These are phyloP conservation scores for Orbilia quercus DNA, from an alignment of 2,329 filamentous ascomycete species.

Conservation along the genomic window DNA sequence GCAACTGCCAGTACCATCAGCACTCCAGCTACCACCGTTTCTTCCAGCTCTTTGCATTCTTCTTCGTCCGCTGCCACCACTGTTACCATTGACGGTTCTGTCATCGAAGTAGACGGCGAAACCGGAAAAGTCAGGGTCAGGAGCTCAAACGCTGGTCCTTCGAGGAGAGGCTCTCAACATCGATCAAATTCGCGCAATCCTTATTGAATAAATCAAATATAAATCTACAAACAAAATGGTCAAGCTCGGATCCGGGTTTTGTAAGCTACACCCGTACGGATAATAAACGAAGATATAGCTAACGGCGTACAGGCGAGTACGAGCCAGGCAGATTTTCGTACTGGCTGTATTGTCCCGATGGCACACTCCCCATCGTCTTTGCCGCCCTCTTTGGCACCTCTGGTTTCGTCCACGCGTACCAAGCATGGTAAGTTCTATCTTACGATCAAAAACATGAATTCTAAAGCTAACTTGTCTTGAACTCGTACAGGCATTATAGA, in stretches of 20 bases:
- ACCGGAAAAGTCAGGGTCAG: conserved; percentile 48
- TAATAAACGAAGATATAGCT: conserved; percentile 1
- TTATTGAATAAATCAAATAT: conserved; percentile 6
- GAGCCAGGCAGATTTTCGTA: conserved; percentile 51
- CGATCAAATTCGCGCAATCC: conserved; percentile 4
- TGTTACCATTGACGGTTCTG: conserved; percentile 53
- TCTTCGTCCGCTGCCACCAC: conserved; percentile 48
- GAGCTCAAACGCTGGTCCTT: conserved; percentile 34
- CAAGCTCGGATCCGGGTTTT: conserved; percentile 52
- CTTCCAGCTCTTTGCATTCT: conserved; percentile 50
- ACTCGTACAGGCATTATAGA: conserved; percentile 54
- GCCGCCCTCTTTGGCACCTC: conserved; percentile 45
- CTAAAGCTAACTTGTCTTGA: too few relatives aligned
- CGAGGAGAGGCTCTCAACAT: conserved; percentile 43
- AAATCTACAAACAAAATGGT: conserved; percentile 37
- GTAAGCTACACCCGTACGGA: conserved; percentile 17
- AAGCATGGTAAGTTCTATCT: conserved; percentile 53
- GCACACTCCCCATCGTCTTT: conserved; percentile 47
- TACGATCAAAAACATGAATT: too few relatives aligned
- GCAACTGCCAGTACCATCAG: conserved; percentile 46
- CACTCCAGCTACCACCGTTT: conserved; percentile 48
- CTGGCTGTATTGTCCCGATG: conserved; percentile 50
- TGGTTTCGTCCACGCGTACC: conserved; percentile 26
- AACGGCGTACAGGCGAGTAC: conserved; percentile 37
- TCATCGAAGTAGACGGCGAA: conserved; percentile 54